A percentile compares a stretch with the other conserved stretches of the same genome.
These are phyloP conservation scores for Penicillium sp. DNA, from an alignment of 2,329 filamentous ascomycete species.

Conservation along the genomic window DNA sequence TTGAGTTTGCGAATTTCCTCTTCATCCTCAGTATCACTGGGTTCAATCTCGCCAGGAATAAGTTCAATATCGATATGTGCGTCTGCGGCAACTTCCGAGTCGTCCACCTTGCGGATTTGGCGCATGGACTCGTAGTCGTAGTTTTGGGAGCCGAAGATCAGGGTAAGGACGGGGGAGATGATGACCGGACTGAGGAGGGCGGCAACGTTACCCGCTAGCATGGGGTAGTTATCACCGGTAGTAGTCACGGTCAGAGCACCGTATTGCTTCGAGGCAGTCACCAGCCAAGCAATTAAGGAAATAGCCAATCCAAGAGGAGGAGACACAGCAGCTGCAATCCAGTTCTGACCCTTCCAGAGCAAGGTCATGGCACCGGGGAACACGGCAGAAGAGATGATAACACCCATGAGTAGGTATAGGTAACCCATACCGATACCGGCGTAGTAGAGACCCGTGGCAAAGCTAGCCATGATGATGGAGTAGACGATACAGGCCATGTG, in stretches of 20 bases:
- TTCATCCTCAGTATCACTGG: slow-evolving; percentile 39
- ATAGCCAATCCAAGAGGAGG: slow-evolving; percentile 69
- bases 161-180: slow-evolving; percentile 74
- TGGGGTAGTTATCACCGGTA: slow-evolving; percentile 82
- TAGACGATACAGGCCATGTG: slow-evolving; percentile 74
- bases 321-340: slow-evolving; percentile 68
- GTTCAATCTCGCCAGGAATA: slow-evolving; percentile 52
- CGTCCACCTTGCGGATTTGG: slow-evolving; percentile 74
- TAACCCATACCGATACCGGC: slow-evolving; percentile 84
- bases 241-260: slow-evolving; percentile 69
- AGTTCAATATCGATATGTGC: slow-evolving; percentile 67
- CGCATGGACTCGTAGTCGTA: slow-evolving; percentile 89
- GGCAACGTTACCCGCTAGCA: slow-evolving; percentile 83
- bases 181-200: slow-evolving; percentile 75
- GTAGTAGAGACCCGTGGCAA: slow-evolving; percentile 73
- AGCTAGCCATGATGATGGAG: slow-evolving; percentile 72
- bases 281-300: slow-evolving; percentile 74
- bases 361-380: slow-evolving; percentile 79
- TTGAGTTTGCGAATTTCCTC: slow-evolving; percentile 54
- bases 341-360: slow-evolving; percentile 78
- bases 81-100: slow-evolving; percentile 66
- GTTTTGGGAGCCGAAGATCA: slow-evolving; percentile 67
- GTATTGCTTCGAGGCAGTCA: slow-evolving; percentile 69
- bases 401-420: slow-evolving; percentile 86
- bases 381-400: slow-evolving; percentile 83